These are phyloP conservation scores for Parietaria judaica DNA, from an alignment of 306 rosid genomes.

Conservation along the genomic window DNA sequence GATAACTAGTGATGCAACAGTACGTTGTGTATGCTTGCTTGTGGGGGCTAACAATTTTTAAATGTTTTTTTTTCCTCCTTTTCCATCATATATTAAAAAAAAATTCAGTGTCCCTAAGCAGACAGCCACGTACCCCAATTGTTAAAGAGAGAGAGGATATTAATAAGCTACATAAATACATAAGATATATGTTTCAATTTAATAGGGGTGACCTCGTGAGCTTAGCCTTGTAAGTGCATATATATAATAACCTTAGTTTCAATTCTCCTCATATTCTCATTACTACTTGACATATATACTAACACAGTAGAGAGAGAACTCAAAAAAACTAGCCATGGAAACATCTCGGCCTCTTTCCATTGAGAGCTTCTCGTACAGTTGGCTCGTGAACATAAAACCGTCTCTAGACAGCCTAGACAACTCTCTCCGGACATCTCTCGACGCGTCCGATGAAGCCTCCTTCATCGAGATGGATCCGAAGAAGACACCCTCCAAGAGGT, in stretches of 20 bases:
- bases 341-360: constrained; percentile 76
- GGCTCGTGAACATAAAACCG: constrained; percentile 85
- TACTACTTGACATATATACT: constrained; percentile 1
- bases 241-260: constrained; percentile 10
- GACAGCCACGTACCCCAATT: constrained; percentile 64
- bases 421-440: constrained; percentile 55
- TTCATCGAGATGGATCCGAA: constrained; percentile 99
- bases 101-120: constrained; percentile 55
- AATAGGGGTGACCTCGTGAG: constrained; percentile 22
- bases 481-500: constrained; percentile 83
- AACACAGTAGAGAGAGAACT: neutral
- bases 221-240: constrained; percentile 22
- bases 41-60: constrained; percentile 53
- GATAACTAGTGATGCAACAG: constrained; percentile 51
- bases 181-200: constrained; percentile 25
- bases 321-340: constrained; percentile 53
- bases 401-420: constrained; percentile 60
- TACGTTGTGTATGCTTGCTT: constrained; percentile 44
- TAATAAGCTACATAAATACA: constrained; percentile 24
- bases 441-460: constrained; percentile 70
- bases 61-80: constrained; percentile 21
- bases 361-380: constrained; percentile 92
- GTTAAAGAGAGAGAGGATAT: constrained; percentile 59
- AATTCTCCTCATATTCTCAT: neutral
- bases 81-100: constrained; percentile 49